These are phyloP conservation scores for Cladosporium sp. DNA, from an alignment of 2,329 filamentous ascomycete species.

Conservation along the genomic window DNA sequence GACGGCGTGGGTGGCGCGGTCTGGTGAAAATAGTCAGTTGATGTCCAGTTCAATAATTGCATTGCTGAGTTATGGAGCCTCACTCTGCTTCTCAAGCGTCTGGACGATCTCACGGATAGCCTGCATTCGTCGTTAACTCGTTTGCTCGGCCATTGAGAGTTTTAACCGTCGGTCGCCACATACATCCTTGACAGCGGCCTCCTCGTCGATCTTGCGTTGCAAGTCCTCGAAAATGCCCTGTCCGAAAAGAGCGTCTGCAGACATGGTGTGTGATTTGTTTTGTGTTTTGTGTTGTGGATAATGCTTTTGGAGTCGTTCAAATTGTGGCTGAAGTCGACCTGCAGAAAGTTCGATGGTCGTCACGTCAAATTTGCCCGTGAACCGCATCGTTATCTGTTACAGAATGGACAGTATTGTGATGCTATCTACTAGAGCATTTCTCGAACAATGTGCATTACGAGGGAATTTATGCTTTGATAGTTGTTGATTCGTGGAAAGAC, in stretches of 20 bases:
- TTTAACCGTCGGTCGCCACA: slow-evolving; percentile 19
- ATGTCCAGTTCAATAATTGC: background rate
- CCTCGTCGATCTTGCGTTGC: slow-evolving; percentile 87
- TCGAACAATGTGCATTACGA: background rate
- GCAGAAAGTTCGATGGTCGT: slow-evolving; percentile 14
- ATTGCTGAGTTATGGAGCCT: background rate
- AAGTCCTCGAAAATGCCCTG: slow-evolving; percentile 74
- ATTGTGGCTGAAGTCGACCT: background rate
- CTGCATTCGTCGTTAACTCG: slow-evolving; percentile 37
- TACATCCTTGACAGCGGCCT: slow-evolving; percentile 75
- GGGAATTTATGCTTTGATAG: background rate
- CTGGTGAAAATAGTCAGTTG: slow-evolving; percentile 42
- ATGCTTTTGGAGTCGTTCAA: background rate
- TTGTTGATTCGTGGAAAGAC: background rate
- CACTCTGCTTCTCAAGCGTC: slow-evolving; percentile 74
- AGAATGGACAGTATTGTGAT: background rate
- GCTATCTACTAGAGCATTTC: background rate
- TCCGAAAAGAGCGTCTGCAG: slow-evolving; percentile 17
- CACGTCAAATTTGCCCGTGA: slow-evolving; percentile 6
- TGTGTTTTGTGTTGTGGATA: background rate
- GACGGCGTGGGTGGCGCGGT: slow-evolving; percentile 76
- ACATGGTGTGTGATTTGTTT: slow-evolving; percentile 10
- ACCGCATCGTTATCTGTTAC: background rate
- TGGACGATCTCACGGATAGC: slow-evolving; percentile 80
- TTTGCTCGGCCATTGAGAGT: background rate